Conservation (phyloP, 2,329 filamentous ascomycete genomes). For the Pleomassaria siparia region DNA sequence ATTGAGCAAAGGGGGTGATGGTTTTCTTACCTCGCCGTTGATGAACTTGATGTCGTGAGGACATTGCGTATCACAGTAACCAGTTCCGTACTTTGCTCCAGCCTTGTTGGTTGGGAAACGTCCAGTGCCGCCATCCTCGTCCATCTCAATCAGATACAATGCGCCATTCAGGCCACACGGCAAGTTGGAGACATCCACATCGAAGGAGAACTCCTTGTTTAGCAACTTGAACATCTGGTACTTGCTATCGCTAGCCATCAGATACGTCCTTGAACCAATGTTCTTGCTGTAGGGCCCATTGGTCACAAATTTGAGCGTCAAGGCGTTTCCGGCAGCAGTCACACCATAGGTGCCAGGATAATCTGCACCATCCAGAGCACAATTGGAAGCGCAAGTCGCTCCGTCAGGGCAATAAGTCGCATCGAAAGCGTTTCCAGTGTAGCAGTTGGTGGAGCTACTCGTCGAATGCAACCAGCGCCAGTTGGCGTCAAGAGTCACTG, state of each 20-base stretch:
- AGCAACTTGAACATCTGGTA: constrained; percentile 31
- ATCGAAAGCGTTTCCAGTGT: constrained; percentile 44
- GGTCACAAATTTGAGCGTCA: constrained; percentile 58
- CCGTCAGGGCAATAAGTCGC: constrained; percentile 34
- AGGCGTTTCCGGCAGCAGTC: constrained; percentile 50
- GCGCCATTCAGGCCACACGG: constrained; percentile 70
- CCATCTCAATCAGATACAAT: constrained; percentile 65
- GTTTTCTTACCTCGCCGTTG: constrained; percentile 46
- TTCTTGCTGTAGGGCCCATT: constrained; percentile 41
- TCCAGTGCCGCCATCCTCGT: constrained; percentile 58
- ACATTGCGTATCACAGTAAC: constrained; percentile 50
- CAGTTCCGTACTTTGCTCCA: constrained; percentile 57
- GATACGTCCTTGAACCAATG: constrained; percentile 32
- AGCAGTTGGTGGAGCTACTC: constrained; percentile 45
- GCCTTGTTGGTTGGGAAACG: constrained; percentile 48
- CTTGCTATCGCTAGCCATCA: constrained; percentile 27
- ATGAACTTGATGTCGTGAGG: constrained; percentile 48
- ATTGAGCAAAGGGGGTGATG: not conserved
- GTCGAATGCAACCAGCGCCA: constrained; percentile 49
- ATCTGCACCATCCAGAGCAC: constrained; percentile 37
- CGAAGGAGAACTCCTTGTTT: constrained; percentile 33
- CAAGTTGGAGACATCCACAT: constrained; percentile 54
- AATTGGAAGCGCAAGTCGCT: constrained; percentile 27
- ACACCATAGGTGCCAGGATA: constrained; percentile 44
- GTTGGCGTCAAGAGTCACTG: constrained; percentile 44